Percentiles rank a stretch among this genome's conserved stretches.
phyloP scores from a whole-genome alignment of 1,284 basidiomycete genomes.

The Microstroma glucosiphilum region DNA sequence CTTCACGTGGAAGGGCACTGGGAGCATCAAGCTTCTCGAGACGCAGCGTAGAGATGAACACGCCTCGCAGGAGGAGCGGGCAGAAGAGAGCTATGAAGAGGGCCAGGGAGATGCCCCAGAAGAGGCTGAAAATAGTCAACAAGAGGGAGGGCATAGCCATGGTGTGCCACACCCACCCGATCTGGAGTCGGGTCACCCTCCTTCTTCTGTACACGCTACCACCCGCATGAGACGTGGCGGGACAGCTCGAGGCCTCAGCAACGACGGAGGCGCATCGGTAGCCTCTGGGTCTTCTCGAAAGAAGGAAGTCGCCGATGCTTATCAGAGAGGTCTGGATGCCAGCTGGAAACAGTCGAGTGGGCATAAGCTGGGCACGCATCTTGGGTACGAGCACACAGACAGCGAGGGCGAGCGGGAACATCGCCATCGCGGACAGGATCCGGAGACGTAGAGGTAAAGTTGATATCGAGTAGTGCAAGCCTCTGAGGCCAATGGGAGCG shows the following conservation, averaged over 20 bases:
- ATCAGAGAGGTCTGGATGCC: not conserved
- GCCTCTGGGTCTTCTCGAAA: not conserved
- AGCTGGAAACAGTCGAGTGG: not conserved
- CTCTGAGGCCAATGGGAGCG: no score
- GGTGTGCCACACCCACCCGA: not conserved
- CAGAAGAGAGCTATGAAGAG: not conserved
- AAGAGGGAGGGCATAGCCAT: not conserved
- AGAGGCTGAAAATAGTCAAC: not conserved
- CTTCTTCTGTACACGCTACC: not conserved
- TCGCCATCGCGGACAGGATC: no score
- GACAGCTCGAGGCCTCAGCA: no score
- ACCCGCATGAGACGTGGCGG: no score
- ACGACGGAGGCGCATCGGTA: not conserved
- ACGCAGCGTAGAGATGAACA: constrained; percentile 7
- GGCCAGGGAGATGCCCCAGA: not conserved
- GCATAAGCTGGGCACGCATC: not conserved
- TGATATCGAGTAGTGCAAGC: no score
- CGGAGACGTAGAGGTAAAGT: no score
- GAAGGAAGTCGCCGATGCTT: constrained; percentile 1
- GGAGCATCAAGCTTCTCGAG: constrained; percentile 28
- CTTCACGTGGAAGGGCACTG: constrained; percentile 24
- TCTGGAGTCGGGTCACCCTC: not conserved
- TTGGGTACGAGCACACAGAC: no score
- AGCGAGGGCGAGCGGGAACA: no score
- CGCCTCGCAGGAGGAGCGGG: constrained; percentile 10